Evolutionary conservation across 768 basidiomycete genomes (phyloP), one percentile per base, ranked within the genome.

Genomic region (Rhodotorula kratochvilovae): DNA sequence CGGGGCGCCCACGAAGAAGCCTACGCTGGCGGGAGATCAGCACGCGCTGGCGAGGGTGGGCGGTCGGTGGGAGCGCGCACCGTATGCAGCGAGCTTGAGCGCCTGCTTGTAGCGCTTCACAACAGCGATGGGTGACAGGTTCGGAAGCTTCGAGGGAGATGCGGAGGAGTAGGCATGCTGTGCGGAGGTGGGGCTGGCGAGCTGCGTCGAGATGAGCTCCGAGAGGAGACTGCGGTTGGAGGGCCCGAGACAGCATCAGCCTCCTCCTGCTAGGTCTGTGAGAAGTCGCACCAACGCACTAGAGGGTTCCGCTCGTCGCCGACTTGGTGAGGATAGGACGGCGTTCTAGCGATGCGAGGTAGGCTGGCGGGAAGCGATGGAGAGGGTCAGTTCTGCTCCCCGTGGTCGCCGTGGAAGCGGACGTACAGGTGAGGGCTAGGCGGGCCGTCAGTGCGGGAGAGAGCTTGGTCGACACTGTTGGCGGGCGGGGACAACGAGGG

Each of bases 161-260:
- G n/a, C n/a, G 29, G n/a, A 16, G 11, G n/a, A 5, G 15, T 29
- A 11, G 6, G n/a, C 53, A 15, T 17, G 29, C 17, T 29, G 16
- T 33, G n/a, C 16, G 13, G 31, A 23, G 7, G 31, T 1, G 25
- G 33, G 25, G 2, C 23, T 27, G 35, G 12, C 25, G 27, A 43
- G 42, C 43, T 12, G 43, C 45, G 60, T 39, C 33, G 61, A 62
- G 50, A 62, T 50, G 36, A 62, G 50, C 31, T 62, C 61, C 25
- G 50, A 53, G 23, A 62, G 1, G 36, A 51, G 35, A 25, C 61
- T 62, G 61, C 12, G n/a, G 50, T 4, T n/a, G 35, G 8, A 45
- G 29, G 5, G n/a, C n/a, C n/a, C n/a, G n/a, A n/a, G n/a, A n/a
- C n/a, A n/a, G n/a, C 29, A 29, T 17, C n/a, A 33, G 31, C 31